Base-by-base conservation (phyloP, 2,329 filamentous ascomycete species). In the Nannizziopsis arthrosporioides region DNA sequence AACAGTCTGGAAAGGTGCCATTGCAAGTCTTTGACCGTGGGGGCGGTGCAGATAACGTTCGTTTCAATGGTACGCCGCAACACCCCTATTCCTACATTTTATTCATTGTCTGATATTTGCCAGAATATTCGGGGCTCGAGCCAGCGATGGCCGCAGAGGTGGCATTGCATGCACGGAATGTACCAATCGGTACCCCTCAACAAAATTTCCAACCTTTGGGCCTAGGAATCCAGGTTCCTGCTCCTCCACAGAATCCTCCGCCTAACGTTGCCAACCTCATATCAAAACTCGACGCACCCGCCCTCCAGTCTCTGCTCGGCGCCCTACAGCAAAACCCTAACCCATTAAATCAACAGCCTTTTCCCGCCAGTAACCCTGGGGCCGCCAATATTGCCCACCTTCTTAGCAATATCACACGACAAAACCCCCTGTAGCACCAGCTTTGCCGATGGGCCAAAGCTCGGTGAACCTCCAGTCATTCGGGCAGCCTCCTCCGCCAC, bases 21-120 rank as follows among this genome's bases (percentile, higher is more conserved):
- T 70, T 95, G 2, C 85, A 90, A 57, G 78, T 94, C 5, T 95
- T 95, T 60, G 84, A 94, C 65, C 82, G 88, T 19, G 82, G 79
- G 36, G 75, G 73, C 8, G 85, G 85, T n/a, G 72, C 73, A 14
- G 78, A 78, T 57, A 88, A 85, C 54, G 81, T 93, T 51, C 79
- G 81, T 38, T 95, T 86, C 61, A 85, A 94, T 57, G 74, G 75
- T 76, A 58, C 58, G 70, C 55, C 34, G 30, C 54, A 27, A 55
- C 39, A 14, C 47, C 42, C 15, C 17, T 44, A 31, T 15, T 41
- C 35, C 36, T 32, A 40, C n/a, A 32, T 15, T 34, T 27, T 51
- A 10, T 10, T 14, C 1, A n/a, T 12, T 27, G 5, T 47, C 59
- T 64, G 51, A 63, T 30, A 5, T 27, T 47, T 14, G 39, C 7